Base-by-base conservation (phyloP, 2,329 filamentous ascomycete species). In the Dichotomopilus funicola region DNA sequence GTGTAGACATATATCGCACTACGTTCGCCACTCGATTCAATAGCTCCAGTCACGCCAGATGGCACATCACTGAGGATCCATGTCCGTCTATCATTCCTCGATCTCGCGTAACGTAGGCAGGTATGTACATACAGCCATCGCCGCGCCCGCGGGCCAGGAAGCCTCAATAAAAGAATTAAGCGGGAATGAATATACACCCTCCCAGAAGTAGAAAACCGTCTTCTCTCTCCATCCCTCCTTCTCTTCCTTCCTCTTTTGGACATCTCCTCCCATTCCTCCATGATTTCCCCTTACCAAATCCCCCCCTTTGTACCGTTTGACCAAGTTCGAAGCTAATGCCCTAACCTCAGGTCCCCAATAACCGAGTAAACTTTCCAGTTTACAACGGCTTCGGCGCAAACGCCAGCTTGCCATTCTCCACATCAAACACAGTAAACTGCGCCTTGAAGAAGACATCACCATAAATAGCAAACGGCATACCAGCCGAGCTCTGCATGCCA, bases 361-460 rank as follows among this genome's bases (percentile, higher is more conserved):
- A 1, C 11, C 35, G 7, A 8, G n/a, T 54, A 27, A 55, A 19
- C 51, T 47, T 36, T 48, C 46, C 47, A 27, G 19, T 27, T 27
- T 27, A 27, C 19, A 27, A 27, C 19, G 57, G 51, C 57, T 59
- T 75, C 6, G 65, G 62, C 51, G 78, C 78, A 58, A 80, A 77
- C 8, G 78, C 78, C 37, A 81, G 65, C 60, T 71, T 67, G 49
- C 68, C 67, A 6, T 73, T 72, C 3, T 73, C 70, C 3, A 72
- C 69, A 63, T 86, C 78, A 61, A 86, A 87, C 38, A 88, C 78
- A 37, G 82, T 82, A 63, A 84, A 88, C 66, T 85, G 81, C 62
- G 76, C 77, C 79, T 88, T 88, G 54, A 88, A 74, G 73, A 88
- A 86, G 61, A 86, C 75, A 62, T 88, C 85, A 9, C 86, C 86